These are phyloP conservation scores for Penicillium sp. DNA, from an alignment of 2,329 filamentous ascomycete genomes.

Conservation along the genomic window DNA sequence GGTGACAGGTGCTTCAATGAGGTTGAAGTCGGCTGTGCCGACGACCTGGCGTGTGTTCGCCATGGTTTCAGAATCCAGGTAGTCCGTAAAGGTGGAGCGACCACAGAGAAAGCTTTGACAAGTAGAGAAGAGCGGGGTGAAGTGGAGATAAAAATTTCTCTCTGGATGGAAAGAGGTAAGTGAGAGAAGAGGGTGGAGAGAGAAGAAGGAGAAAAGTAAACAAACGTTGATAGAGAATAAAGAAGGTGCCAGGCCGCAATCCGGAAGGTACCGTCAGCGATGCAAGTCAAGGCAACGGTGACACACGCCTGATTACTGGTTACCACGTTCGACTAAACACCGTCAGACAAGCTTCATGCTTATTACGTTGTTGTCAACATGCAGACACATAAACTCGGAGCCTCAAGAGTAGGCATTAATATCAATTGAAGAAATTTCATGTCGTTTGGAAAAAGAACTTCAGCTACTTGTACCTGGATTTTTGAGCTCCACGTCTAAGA, in stretches of 20 bases:
- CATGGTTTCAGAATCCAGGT: conserved; percentile 5
- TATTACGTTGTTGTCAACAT: background rate
- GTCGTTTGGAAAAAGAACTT: background rate
- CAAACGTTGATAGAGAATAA: background rate
- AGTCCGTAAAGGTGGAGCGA: background rate
- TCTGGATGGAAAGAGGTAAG: background rate
- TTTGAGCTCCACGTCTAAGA: background rate
- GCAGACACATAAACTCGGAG: background rate
- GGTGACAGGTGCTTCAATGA: conserved; percentile 68
- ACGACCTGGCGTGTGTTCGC: conserved; percentile 9
- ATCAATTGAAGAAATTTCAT: background rate
- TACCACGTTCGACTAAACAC: background rate
- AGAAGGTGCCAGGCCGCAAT: conserved; percentile 1
- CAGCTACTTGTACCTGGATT: background rate
- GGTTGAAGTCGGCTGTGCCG: conserved; percentile 52
- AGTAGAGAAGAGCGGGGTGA: background rate
- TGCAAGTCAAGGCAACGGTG: conserved; percentile 11
- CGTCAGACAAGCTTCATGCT: background rate
- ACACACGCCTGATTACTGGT: conserved; percentile 4
- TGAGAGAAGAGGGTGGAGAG: background rate
- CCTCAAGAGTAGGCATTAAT: background rate
- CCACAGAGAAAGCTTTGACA: background rate
- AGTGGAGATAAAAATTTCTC: background rate
- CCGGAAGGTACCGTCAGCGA: conserved; percentile 13
- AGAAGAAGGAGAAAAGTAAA: background rate